These are phyloP conservation scores for Apiospora sp. DNA, from an alignment of 2,329 filamentous ascomycete genomes.

Conservation along the genomic window DNA sequence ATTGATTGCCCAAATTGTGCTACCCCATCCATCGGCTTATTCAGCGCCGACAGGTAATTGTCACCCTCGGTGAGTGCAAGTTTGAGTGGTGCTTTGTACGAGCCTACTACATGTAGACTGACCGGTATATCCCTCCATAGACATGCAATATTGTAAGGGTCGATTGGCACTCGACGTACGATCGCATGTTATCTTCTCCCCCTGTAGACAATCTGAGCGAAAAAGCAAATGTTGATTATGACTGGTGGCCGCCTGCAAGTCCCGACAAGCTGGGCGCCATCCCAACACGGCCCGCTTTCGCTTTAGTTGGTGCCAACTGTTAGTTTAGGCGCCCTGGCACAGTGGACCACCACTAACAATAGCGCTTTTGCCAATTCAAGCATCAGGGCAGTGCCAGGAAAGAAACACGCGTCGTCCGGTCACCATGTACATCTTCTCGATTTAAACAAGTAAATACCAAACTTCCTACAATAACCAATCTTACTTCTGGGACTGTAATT, in stretches of 20 bases:
- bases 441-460: not conserved
- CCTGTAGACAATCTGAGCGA: not conserved
- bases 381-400: not conserved
- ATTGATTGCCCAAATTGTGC: no score
- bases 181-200: no score
- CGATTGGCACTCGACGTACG: no score
- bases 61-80: no score
- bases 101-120: no score
- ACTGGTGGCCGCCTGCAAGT: not conserved
- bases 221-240: not conserved
- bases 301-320: not conserved
- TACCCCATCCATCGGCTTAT: no score
- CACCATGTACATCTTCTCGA: not conserved
- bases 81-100: no score
- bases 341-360: not conserved
- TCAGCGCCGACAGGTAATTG: no score
- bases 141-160: no score
- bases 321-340: not conserved
- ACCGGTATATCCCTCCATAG: no score
- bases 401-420: not conserved
- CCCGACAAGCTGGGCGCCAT: not conserved
- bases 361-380: not conserved
- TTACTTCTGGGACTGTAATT: not conserved
- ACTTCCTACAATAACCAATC: not conserved
- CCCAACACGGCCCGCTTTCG: not conserved